Percentiles rank a stretch among this genome's conserved stretches.
Evolutionary conservation across 352 stramenopile genomes (phyloP).

Genomic region (Pythium phragmitis): DNA sequence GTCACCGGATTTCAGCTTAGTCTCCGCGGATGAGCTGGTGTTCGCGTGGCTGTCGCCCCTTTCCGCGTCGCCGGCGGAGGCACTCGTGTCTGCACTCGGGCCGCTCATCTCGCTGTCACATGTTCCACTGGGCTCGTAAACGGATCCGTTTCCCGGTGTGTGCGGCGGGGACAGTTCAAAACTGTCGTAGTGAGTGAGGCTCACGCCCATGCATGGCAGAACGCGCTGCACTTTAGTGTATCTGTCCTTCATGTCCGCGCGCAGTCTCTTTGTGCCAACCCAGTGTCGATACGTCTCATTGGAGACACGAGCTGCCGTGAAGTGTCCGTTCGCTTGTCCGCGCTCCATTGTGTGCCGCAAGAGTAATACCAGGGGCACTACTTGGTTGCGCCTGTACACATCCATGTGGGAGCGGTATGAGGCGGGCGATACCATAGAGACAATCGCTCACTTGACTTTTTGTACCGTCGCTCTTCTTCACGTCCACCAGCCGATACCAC

Average conservation of each 20-base stretch:
- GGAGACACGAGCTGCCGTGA: constrained; percentile 2
- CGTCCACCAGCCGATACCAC: not conserved
- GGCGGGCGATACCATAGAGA: not conserved
- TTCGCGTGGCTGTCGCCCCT: no score
- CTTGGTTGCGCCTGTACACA: constrained; percentile 3
- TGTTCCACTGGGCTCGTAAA: constrained; percentile 6
- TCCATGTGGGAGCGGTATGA: not conserved
- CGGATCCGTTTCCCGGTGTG: constrained; percentile 1
- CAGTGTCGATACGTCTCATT: not conserved
- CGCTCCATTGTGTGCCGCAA: constrained; percentile 1
- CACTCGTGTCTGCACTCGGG: not conserved
- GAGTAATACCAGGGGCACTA: constrained; percentile 3
- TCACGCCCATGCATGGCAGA: not conserved
- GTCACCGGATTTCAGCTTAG: no score
- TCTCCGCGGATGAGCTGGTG: no score
- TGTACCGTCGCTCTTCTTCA: not conserved
- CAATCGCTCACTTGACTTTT: not conserved
- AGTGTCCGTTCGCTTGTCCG: not conserved
- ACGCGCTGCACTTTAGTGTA: not conserved
- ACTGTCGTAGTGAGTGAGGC: not conserved
- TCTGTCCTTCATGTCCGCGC: not conserved
- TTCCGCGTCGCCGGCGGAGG: no score
- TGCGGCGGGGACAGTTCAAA: not conserved
- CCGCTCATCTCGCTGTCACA: no score
- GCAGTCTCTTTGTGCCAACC: not conserved